Evolutionary conservation across 305 asterid species (phyloP), one percentile per base, ranked within the genome.

Genomic region (Fraxinus baroniana): DNA sequence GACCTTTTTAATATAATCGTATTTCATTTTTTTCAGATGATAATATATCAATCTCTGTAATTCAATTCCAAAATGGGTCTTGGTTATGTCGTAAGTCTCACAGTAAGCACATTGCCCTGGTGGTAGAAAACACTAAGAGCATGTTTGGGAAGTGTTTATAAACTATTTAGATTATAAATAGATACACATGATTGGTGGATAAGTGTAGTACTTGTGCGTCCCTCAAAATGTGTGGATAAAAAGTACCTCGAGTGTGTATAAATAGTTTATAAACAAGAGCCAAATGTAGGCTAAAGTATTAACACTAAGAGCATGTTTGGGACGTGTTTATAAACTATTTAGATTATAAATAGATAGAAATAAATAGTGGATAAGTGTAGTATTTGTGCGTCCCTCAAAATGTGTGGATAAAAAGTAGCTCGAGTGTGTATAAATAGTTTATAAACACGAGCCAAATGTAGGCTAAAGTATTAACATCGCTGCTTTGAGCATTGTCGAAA

Each of bases 381-480:
- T 12, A 44, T 15, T 44, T 44, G 4, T 44, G 52, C 17, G 1
- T 44, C 13, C n/a, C 52, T 3, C 17, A 12, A 44, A 44, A 44
- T 0, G 17, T 44, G 52, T 44, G 17, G 52, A 44, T 44, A 41
- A 41, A 10, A 41, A 41, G 52, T 10, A 44, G 52, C 17, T 44
- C 1, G 17, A 44, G 60, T 3, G 20, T 49, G 4, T 49, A 15
- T 49, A 49, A 46, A 49, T 49, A 49, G 60, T 49, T 49, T 15
- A 49, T 49, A 49, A 49, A 49, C 60, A 49, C 4, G 20, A 49
- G 60, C 20, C 60, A 15, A 49, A 15, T 6, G 5, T 49, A 49
- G 18, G 60, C 60, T 15, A 49, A 66, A 66, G 30, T 66, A 8
- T 55, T 52, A 52, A 36, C 79, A 81, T 82, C 81, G 18, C 74